Evolutionary conservation across 1,139 yeast genomes (phyloP), one percentile per base, ranked within the genome.

Genomic region (Geotrichum carabidarum): DNA sequence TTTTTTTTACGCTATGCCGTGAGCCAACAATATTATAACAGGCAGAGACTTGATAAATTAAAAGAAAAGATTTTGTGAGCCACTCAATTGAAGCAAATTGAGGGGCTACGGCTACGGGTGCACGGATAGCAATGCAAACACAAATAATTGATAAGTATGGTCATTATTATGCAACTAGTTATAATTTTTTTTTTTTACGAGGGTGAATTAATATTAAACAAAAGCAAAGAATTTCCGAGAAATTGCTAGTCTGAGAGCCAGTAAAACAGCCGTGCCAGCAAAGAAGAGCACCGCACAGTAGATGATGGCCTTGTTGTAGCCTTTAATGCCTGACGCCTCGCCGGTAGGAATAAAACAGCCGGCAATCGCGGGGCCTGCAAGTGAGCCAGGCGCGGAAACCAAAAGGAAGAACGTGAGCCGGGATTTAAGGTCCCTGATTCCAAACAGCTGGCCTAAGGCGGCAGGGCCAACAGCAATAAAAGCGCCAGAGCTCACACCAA

Each of bases 371-470:
- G 79, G 69, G 2, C 78, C 74, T 1, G 75, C 73, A 50, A 83
- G 67, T 11, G 80, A 74, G 38, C 79, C 78, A 57, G 83, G 78
- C 1, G 59, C 58, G 1, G 83, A 75, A 53, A 81, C 77, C 37
- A 80, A 70, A 59, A 80, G 79, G 61, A 81, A 79, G 65, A 81
- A 71, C 0, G 86, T 83, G 62, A 81, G 80, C 31, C 85, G 76
- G 58, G 78, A 54, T 4, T 57, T 52, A n/a, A 60, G 46, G 52
- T 74, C 77, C 35, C 79, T 78, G 11, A 82, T 76, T 1, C 67
- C 68, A 58, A 65, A 64, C n/a, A 83, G 78, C 63, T 82, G 86
- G 0, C 68, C 68, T 38, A 72, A 57, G 15, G 67, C 61, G 0
- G 73, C 65, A 1, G 79, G 78, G 2, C 71, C 66, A 50, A 76